phyloP scores from a whole-genome alignment of 2,329 filamentous ascomycete species.

The Aspergillus sp. region DNA sequence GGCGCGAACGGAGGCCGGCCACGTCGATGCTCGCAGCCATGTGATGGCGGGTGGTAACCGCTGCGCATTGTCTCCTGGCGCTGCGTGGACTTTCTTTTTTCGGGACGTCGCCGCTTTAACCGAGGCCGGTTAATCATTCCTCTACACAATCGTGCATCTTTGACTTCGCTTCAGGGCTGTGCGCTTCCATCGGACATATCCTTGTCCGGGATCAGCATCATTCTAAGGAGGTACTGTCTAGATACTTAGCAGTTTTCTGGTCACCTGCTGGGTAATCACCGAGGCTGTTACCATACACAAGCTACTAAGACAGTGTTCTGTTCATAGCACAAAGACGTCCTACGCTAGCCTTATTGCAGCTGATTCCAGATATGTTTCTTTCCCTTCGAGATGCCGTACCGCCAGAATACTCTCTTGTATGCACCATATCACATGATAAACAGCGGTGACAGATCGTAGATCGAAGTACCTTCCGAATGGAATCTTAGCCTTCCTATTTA shows the following conservation, averaged over 20 bases:
- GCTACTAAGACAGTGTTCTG: background rate
- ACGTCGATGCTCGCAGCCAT: constrained; percentile 21
- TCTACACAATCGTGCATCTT: background rate
- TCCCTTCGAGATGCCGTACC: background rate
- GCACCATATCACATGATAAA: constrained; percentile 3
- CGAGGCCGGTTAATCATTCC: background rate
- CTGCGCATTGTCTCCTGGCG: background rate
- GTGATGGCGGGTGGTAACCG: constrained; percentile 14
- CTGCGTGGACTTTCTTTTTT: constrained; percentile 1
- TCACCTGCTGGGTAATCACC: too few relatives aligned
- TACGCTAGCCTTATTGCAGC: background rate
- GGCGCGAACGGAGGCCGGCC: constrained; percentile 21
- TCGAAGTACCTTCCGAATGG: background rate
- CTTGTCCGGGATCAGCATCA: background rate
- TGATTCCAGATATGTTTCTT: background rate
- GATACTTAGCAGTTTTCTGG: too few relatives aligned
- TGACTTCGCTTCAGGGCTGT: background rate
- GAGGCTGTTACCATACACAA: background rate
- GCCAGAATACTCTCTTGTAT: background rate
- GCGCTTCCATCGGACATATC: background rate
- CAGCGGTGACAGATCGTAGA: constrained; percentile 1
- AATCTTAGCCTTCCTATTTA: background rate
- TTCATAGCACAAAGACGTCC: background rate
- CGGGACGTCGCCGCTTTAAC: background rate
- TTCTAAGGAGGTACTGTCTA: background rate